Evolutionary conservation across 139 green algal genomes (phyloP), one percentile per base, ranked within the genome.

Genomic region (Deuterostichococcus epilithicus): DNA sequence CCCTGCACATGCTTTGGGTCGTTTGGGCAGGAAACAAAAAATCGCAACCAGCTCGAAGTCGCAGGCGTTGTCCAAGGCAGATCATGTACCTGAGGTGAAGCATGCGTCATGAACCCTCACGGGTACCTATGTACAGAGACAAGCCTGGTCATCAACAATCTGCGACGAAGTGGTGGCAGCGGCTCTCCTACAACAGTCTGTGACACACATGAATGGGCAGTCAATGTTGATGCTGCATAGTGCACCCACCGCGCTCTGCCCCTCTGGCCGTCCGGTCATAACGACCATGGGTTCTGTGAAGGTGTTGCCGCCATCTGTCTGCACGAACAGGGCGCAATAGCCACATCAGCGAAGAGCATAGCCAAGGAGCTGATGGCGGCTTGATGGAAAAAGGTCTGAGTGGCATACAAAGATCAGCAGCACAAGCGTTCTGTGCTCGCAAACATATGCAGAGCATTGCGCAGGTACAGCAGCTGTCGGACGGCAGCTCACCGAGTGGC

Each of bases 31-130:
- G n/a, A n/a, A n/a, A n/a, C n/a, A n/a, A n/a, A n/a, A n/a, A n/a
- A n/a, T 13, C 28, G 65, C n/a, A 71, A 34, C 65, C 20, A 71
- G 28, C 13, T 36, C 70, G n/a, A n/a, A n/a, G n/a, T n/a, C n/a
- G n/a, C n/a, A n/a, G n/a, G n/a, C n/a, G n/a, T n/a, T 33, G 28
- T 15, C 6, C 6, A 5, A 35, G 5, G 71, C 72, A 77, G 69
- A 6, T 42, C 69, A 59, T 58, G 58, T 30, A 52, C 90, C 91
- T 79, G 88, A 94, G 6, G 94, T 98, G 81, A 97, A 98, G 81
- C 94, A 98, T 6, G 94, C 94, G 73, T 98, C 94, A 75, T 98
- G 94, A 23, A 98, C 94, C 1, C 94, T 83, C 33, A 98, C 78
- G 28, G 90, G 75, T 1, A 98, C 87, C 88, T 96, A 81, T 79